Base-by-base conservation (phyloP, 2,329 filamentous ascomycete species). In the Cyanodermella asteris region DNA sequence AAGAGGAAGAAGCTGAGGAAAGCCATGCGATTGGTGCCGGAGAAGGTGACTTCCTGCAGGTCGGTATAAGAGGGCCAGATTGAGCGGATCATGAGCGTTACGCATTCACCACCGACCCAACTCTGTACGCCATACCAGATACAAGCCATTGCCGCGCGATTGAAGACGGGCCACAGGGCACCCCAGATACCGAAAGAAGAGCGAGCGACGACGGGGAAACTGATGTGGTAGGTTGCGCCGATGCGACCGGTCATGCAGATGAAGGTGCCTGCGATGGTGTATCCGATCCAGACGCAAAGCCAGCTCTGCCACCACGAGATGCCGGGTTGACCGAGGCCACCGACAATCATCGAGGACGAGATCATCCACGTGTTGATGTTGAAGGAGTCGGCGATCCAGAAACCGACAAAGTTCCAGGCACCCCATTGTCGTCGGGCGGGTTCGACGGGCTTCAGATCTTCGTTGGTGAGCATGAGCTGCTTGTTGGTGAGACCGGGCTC, bases 311-410 rank as follows among this genome's bases (percentile, higher is more conserved):
- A 91, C 80, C 80, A 91, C 6, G 76, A 77, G n/a, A n/a, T n/a
- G n/a, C n/a, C n/a, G n/a, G n/a, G n/a, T n/a, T n/a, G n/a, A n/a
- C n/a, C n/a, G 13, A 90, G 56, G 8, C 78, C 77, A 23, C 53
- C 56, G 2, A 72, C 63, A 17, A 90, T 77, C 64, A 80, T 81
- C 18, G 74, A 70, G 2, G 74, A 78, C 0, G 76, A 74, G 33
- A 90, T 87, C 77, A 90, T 91, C 81, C 78, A 90, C 2, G 78
- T 87, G 48, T 84, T 87, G 43, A 87, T 78, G 46, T 84, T 84
- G 53, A 82, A 80, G 1, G 68, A 74, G 49, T 84, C 76, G 16
- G 75, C 72, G 39, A 87, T 63, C 77, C 77, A 84, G 44, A 87
- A 87, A 9, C 68, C 75, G 20, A 91, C 73, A 43, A 81, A 91